phyloP scores from a whole-genome alignment of 805 yeast species.

The Clavispora asparagi region DNA sequence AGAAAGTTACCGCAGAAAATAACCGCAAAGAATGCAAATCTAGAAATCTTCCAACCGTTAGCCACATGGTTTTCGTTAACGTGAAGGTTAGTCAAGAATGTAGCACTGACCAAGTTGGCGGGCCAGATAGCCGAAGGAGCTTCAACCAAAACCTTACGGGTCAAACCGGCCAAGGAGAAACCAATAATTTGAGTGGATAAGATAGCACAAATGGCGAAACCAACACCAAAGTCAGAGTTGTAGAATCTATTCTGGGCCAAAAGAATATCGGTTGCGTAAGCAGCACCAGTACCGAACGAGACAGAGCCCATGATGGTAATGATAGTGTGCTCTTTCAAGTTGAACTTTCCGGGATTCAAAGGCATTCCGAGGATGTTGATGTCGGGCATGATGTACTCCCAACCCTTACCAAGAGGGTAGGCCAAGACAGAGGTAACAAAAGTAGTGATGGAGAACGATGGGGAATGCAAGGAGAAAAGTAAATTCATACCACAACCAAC shows the following conservation, averaged over 20 bases:
- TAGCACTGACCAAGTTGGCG: slow-evolving; percentile 51
- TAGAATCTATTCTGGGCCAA: slow-evolving; percentile 49
- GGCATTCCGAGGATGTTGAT: slow-evolving; percentile 26
- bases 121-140: slow-evolving; percentile 76
- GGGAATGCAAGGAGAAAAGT: slow-evolving; percentile 54
- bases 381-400: slow-evolving; percentile 37
- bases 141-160: slow-evolving; percentile 53
- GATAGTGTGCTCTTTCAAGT: slow-evolving; percentile 56
- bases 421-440: slow-evolving; percentile 56
- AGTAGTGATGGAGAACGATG: slow-evolving; percentile 45
- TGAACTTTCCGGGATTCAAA: slow-evolving; percentile 59
- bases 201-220: slow-evolving; percentile 48
- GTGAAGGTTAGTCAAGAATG: slow-evolving; percentile 51
- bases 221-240: slow-evolving; percentile 42
- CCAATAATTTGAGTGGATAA: slow-evolving; percentile 62
- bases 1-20: slow-evolving; percentile 37
- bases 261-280: slow-evolving; percentile 55
- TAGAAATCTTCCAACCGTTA: slow-evolving; percentile 56
- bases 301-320: slow-evolving; percentile 51
- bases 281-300: slow-evolving; percentile 38
- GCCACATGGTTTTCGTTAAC: slow-evolving; percentile 47
- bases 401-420: slow-evolving; percentile 52
- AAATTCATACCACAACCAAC: slow-evolving; percentile 57
- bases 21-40: slow-evolving; percentile 43
- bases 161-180: slow-evolving; percentile 61